Evolutionary conservation across 1,284 basidiomycete species (phyloP).

Genomic region (Austropuccinia psidii): DNA sequence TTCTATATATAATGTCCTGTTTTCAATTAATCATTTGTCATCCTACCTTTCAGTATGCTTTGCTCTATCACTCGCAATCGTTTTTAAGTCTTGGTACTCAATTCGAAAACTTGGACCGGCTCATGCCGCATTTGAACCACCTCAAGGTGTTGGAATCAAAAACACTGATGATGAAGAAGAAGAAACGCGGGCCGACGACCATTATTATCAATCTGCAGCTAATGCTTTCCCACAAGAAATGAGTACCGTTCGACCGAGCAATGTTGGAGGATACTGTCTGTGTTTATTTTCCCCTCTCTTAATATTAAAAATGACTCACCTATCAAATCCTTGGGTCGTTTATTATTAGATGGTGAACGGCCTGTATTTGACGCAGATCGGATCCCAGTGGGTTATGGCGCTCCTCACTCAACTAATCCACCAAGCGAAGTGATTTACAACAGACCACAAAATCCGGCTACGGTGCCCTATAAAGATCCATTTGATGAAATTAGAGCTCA

Average conservation of each 20-base stretch:
- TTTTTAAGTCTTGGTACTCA: slow-evolving; percentile 33
- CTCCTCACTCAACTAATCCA: not conserved
- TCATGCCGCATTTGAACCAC: slow-evolving; percentile 31
- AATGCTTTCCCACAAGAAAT: slow-evolving; percentile 1
- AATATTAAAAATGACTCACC: not conserved
- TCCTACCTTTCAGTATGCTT: slow-evolving; percentile 17
- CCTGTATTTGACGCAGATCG: slow-evolving; percentile 30
- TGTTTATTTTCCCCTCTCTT: not conserved
- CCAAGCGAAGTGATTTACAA: not conserved
- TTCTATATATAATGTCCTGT: not conserved
- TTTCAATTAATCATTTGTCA: not conserved
- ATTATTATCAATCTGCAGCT: not conserved
- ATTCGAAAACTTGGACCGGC: slow-evolving; percentile 31
- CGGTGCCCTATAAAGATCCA: slow-evolving; percentile 32
- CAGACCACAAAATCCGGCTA: not conserved
- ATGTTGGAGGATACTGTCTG: slow-evolving; percentile 36
- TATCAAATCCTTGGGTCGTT: not conserved
- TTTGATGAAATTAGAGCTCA: slow-evolving; percentile 35
- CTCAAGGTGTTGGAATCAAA: slow-evolving; percentile 17
- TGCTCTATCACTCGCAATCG: slow-evolving; percentile 12
- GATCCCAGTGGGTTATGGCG: slow-evolving; percentile 18
- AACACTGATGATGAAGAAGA: slow-evolving; percentile 25
- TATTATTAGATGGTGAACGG: slow-evolving; percentile 25
- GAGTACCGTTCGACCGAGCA: slow-evolving; percentile 24
- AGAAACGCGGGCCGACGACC: slow-evolving; percentile 12